phyloP scores from a whole-genome alignment of 257 asterid genomes.

The Osmanthus fragrans region DNA sequence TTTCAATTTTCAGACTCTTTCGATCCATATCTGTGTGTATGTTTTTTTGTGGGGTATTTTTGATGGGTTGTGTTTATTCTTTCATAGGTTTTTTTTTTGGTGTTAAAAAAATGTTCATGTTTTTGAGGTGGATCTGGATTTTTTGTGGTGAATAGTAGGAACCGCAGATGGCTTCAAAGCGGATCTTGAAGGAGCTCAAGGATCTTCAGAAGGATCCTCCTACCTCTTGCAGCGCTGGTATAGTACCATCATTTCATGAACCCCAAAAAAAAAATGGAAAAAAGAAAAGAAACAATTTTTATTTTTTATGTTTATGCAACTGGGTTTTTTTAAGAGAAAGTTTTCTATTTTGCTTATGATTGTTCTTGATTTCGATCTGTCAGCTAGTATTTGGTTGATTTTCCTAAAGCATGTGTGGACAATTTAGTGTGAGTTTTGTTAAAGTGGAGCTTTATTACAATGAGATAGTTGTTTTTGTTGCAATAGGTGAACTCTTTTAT shows the following conservation, averaged over 20 bases:
- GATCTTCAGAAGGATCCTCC: too few relatives aligned
- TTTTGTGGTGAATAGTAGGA: constrained; percentile 36
- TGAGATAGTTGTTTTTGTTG: background rate
- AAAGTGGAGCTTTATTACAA: background rate
- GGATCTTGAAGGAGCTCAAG: too few relatives aligned
- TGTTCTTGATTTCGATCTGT: background rate
- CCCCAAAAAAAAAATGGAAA: background rate
- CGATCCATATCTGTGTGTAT: too few relatives aligned
- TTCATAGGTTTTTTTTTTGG: background rate
- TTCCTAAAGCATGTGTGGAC: constrained; percentile 4
- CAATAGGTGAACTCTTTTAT: background rate
- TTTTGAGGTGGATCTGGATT: constrained; percentile 36
- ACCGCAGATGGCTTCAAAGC: constrained; percentile 28
- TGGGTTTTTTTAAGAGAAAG: background rate
- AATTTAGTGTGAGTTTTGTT: background rate
- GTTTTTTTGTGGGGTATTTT: background rate
- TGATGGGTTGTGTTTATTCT: background rate
- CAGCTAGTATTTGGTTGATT: background rate
- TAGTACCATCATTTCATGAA: constrained; percentile 7
- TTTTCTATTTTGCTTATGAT: background rate
- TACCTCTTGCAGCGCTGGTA: constrained; percentile 51
- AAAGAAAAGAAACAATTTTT: background rate
- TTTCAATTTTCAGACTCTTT: too few relatives aligned
- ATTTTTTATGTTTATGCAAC: constrained; percentile 15
- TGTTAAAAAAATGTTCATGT: too few relatives aligned